Conservation (phyloP, 2,329 filamentous ascomycete species). For the Colletotrichum zoysiae region DNA sequence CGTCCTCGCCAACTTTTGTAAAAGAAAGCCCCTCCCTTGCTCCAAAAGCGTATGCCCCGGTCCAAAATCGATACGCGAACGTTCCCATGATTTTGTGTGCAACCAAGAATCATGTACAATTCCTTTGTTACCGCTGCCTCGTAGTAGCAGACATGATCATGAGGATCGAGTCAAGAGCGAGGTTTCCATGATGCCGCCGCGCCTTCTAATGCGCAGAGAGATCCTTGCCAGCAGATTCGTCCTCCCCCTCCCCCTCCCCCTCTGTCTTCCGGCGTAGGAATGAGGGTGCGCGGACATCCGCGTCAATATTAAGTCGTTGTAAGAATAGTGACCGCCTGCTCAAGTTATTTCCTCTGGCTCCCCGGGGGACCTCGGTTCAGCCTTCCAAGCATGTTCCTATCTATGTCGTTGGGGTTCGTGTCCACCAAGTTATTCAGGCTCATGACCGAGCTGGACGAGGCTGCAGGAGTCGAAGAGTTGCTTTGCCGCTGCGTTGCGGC, state of each 20-base stretch:
- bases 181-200: slow-evolving; percentile 2
- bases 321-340: slow-evolving; percentile 5
- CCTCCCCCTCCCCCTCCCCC: not conserved
- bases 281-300: not conserved
- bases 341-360: slow-evolving; percentile 33
- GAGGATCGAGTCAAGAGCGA: slow-evolving; percentile 10
- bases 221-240: slow-evolving; percentile 41
- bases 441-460: slow-evolving; percentile 59
- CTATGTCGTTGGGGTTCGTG: slow-evolving; percentile 61
- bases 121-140: not conserved
- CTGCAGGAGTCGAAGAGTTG: slow-evolving; percentile 48
- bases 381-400: slow-evolving; percentile 66
- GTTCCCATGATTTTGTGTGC: slow-evolving; percentile 22
- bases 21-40: slow-evolving; percentile 20
- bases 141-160: not conserved
- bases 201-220: slow-evolving; percentile 21
- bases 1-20: slow-evolving; percentile 5
- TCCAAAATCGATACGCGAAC: slow-evolving; percentile 19
- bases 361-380: slow-evolving; percentile 54
- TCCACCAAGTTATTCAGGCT: slow-evolving; percentile 66
- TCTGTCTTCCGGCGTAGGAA: slow-evolving; percentile 21
- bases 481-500: slow-evolving; percentile 56
- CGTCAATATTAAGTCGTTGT: not conserved
- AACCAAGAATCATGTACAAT: slow-evolving; percentile 15
- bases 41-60: slow-evolving; percentile 12